Evolutionary conservation across 225 moss, liverwort and hornwort species (phyloP).

Genomic region (Bryoerythrophyllum caledonicum): DNA sequence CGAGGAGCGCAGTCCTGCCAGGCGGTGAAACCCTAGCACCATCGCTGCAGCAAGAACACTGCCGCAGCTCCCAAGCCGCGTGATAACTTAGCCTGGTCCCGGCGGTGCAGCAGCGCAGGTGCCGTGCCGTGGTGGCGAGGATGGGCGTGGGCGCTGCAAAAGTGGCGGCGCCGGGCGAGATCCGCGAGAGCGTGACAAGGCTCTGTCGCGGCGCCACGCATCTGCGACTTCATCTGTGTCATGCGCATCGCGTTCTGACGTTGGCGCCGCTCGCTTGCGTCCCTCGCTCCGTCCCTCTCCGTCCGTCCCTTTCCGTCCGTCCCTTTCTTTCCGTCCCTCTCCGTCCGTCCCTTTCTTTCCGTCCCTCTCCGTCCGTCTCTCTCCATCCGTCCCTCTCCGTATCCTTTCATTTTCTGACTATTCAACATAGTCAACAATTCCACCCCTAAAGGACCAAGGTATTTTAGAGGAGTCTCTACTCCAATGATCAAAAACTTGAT

Average conservation of each 20-base stretch:
- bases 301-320: too few relatives aligned
- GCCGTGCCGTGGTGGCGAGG: neutral
- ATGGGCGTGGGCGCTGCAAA: neutral
- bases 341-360: too few relatives aligned
- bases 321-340: too few relatives aligned
- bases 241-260: neutral
- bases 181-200: neutral
- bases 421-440: too few relatives aligned
- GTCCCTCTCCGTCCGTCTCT: too few relatives aligned
- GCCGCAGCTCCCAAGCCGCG: neutral
- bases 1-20: conserved; percentile 38
- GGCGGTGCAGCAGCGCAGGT: neutral
- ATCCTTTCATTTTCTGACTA: too few relatives aligned
- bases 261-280: neutral
- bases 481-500: too few relatives aligned
- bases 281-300: neutral
- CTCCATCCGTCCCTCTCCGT: too few relatives aligned
- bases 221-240: neutral
- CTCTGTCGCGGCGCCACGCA: neutral
- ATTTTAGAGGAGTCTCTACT: too few relatives aligned
- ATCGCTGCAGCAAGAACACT: conserved; percentile 11
- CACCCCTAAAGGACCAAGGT: too few relatives aligned
- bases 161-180: neutral
- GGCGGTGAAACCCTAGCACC: conserved; percentile 39
- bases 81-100: neutral